Evolutionary conservation across 768 basidiomycete genomes (phyloP).

Genomic region (Cantharellus anzutake): DNA sequence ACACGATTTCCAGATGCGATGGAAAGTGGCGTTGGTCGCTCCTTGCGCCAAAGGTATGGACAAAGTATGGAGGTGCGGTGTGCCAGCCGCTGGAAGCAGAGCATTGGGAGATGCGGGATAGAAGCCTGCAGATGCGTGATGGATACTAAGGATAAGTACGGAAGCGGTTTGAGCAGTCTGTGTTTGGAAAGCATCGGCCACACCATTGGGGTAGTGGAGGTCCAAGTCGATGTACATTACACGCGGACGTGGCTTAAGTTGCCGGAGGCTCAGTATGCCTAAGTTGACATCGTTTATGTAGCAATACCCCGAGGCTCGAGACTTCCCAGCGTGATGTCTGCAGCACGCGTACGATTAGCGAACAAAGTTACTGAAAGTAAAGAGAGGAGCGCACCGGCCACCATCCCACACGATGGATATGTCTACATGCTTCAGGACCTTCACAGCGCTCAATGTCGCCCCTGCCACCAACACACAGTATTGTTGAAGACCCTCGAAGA

Average conservation of each 20-base stretch:
- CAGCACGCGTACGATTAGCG: neutral
- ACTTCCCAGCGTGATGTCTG: constrained; percentile 72
- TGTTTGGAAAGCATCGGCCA: constrained; percentile 53
- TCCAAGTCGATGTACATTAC: constrained; percentile 89
- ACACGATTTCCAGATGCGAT: constrained; percentile 35
- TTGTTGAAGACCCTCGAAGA: constrained; percentile 44
- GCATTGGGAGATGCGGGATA: constrained; percentile 48
- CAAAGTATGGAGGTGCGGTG: constrained; percentile 44
- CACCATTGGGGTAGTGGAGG: constrained; percentile 79
- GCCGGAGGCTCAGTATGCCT: constrained; percentile 52
- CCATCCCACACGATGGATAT: constrained; percentile 83
- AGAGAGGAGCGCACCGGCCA: constrained; percentile 32
- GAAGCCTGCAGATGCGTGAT: constrained; percentile 68
- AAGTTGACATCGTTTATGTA: constrained; percentile 84
- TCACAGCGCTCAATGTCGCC: constrained; percentile 55
- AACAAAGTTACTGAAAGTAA: neutral
- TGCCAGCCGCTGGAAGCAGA: constrained; percentile 24
- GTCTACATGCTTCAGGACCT: constrained; percentile 34
- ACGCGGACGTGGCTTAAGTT: constrained; percentile 20
- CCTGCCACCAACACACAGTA: constrained; percentile 63
- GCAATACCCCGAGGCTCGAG: constrained; percentile 74
- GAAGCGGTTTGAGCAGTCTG: constrained; percentile 18
- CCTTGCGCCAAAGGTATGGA: constrained; percentile 63
- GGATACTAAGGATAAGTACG: constrained; percentile 55
- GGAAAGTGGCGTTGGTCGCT: constrained; percentile 43